These are phyloP conservation scores for Tuber aestivum DNA, from an alignment of 495 filamentous ascomycete species.

Conservation along the genomic window DNA sequence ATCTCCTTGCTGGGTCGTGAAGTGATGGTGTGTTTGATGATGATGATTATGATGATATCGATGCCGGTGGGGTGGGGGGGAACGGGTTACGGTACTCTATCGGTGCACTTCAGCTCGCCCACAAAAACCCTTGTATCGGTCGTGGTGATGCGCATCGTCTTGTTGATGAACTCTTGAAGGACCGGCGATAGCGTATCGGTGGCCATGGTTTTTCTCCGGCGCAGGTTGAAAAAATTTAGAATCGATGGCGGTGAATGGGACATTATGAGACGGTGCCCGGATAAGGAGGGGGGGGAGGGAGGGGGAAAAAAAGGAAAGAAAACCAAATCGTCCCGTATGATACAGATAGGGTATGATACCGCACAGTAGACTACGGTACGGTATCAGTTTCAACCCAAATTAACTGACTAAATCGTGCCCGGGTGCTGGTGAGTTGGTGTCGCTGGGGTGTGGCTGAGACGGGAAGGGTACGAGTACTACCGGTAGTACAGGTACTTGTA, in stretches of 20 bases:
- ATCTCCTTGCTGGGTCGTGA: neutral
- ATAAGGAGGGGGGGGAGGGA: neutral
- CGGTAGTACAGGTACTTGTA: too few relatives aligned
- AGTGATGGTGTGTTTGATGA: neutral
- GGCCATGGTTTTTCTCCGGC: neutral
- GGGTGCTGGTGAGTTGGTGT: too few relatives aligned
- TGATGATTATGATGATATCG: neutral
- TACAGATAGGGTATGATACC: too few relatives aligned
- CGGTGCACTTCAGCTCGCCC: slow-evolving; percentile 88
- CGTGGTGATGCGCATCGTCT: slow-evolving; percentile 69
- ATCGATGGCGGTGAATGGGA: neutral
- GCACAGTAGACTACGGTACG: too few relatives aligned
- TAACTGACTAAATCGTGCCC: neutral
- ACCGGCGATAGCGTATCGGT: slow-evolving; percentile 16
- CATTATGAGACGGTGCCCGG: neutral
- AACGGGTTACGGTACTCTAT: slow-evolving; percentile 56
- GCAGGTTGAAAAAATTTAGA: slow-evolving; percentile 5
- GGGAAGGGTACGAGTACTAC: too few relatives aligned
- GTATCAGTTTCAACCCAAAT: neutral
- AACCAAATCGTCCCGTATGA: too few relatives aligned
- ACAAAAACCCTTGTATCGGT: slow-evolving; percentile 83
- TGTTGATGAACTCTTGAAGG: slow-evolving; percentile 52
- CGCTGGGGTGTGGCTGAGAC: too few relatives aligned
- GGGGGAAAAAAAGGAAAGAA: neutral
- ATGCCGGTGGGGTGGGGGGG: neutral